A percentile compares a stretch with the other conserved stretches of the same genome.
Conservation (phyloP, 2,329 filamentous ascomycete species). For the Ophiocordyceps camponoti-saundersi region DNA sequence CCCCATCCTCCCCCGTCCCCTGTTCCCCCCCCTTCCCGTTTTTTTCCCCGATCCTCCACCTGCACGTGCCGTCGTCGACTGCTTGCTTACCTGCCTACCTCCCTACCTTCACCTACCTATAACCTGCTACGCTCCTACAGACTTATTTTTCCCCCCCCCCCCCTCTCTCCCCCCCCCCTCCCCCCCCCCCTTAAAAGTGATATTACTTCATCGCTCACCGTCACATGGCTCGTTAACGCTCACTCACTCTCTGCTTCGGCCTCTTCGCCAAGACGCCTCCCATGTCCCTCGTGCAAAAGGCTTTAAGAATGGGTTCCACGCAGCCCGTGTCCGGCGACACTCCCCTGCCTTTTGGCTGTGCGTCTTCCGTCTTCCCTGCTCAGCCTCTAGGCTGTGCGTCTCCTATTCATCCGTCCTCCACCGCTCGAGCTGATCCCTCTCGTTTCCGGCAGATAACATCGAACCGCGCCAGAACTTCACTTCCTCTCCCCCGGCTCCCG, state of each 20-base stretch:
- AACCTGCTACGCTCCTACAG: too few relatives aligned
- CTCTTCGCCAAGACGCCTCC: conserved; percentile 19
- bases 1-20: too few relatives aligned
- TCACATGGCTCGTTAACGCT: background rate
- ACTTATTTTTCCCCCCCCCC: too few relatives aligned
- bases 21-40: background rate
- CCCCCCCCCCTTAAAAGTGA: too few relatives aligned
- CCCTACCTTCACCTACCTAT: too few relatives aligned
- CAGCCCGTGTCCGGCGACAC: conserved; percentile 30
- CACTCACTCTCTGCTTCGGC: background rate
- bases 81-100: background rate
- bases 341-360: conserved; percentile 51
- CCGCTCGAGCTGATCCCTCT: conserved; percentile 4
- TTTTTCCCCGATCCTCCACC: background rate
- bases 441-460: conserved; percentile 23
- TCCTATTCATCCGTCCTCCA: conserved; percentile 2
- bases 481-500: conserved; percentile 40
- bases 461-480: conserved; percentile 26
- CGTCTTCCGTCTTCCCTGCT: conserved; percentile 29
- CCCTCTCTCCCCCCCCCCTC: too few relatives aligned
- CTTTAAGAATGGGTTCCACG: conserved; percentile 42
- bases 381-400: conserved; percentile 53
- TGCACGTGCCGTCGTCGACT: too few relatives aligned
- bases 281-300: conserved; percentile 38
- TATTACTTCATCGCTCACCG: background rate